Percentiles rank a stretch among this genome's conserved stretches.
Evolutionary conservation across 1,284 basidiomycete species (phyloP).

Genomic region (Ustilago loliicola): DNA sequence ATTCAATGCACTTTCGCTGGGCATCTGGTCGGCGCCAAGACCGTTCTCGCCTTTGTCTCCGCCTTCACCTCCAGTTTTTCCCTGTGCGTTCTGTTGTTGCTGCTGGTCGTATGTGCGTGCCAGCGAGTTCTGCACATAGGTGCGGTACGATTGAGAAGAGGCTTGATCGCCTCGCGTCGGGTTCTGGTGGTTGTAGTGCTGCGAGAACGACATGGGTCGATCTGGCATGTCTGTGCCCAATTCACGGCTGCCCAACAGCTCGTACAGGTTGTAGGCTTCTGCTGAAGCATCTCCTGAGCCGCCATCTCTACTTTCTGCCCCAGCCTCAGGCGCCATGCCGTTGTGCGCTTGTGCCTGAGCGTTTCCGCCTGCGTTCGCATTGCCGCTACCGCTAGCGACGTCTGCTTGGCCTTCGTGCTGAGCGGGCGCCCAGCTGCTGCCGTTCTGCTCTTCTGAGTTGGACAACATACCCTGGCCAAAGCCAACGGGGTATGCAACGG

Average conservation of each 20-base stretch:
- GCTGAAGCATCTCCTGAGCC: constrained; percentile 23
- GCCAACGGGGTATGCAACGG: constrained; percentile 49
- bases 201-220: constrained; percentile 56
- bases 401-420: constrained; percentile 20
- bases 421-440: constrained; percentile 23
- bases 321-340: constrained; percentile 10
- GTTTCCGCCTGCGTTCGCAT: constrained; percentile 7
- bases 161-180: constrained; percentile 41
- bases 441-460: constrained; percentile 35
- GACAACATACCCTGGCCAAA: constrained; percentile 32
- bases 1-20: constrained; percentile 47
- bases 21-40: constrained; percentile 23
- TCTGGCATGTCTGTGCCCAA: constrained; percentile 37
- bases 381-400: not conserved
- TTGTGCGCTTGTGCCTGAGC: constrained; percentile 17
- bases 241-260: constrained; percentile 42
- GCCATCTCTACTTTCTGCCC: constrained; percentile 14
- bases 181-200: constrained; percentile 56
- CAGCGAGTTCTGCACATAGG: constrained; percentile 48
- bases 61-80: constrained; percentile 13
- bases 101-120: constrained; percentile 53
- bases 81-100: constrained; percentile 29
- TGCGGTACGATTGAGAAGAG: constrained; percentile 41
- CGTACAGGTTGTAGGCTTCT: constrained; percentile 46
- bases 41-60: constrained; percentile 26